These are phyloP conservation scores for Pythium monospermum DNA, from an alignment of 352 stramenopile genomes.

Conservation along the genomic window DNA sequence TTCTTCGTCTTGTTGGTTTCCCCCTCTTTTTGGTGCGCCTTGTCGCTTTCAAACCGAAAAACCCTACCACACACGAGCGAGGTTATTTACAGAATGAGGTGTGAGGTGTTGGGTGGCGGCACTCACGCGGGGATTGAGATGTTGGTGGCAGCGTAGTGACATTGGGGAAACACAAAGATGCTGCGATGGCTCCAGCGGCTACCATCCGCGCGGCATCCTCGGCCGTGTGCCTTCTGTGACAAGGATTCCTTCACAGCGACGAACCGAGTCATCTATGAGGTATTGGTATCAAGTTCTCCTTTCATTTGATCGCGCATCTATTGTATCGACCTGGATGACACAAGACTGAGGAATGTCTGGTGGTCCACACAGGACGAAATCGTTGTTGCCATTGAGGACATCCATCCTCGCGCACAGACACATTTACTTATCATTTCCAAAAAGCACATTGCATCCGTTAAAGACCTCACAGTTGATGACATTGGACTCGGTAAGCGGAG, in stretches of 20 bases:
- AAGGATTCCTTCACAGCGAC: conserved; percentile 32
- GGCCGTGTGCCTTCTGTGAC: conserved; percentile 54
- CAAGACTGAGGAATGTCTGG: no score
- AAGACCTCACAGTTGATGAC: conserved; percentile 39
- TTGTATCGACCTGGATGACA: no score
- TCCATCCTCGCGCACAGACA: conserved; percentile 41
- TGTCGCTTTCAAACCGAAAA: conserved; percentile 22
- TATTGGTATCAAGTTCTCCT: conserved; percentile 11
- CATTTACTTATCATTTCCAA: conserved; percentile 64
- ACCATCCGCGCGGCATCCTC: neutral
- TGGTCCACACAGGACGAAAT: conserved; percentile 38
- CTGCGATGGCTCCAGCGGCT: conserved; percentile 8
- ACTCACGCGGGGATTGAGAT: conserved; percentile 1
- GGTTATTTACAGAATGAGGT: conserved; percentile 19
- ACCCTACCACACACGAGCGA: conserved; percentile 8
- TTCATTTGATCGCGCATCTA: no score
- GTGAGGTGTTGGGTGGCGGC: conserved; percentile 8
- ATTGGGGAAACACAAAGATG: conserved; percentile 2
- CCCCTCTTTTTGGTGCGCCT: no score
- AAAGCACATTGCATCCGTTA: conserved; percentile 50
- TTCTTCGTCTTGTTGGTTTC: neutral
- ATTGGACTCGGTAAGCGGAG: conserved; percentile 33
- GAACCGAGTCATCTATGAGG: conserved; percentile 60
- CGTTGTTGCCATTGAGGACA: conserved; percentile 58
- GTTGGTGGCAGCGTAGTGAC: no score